A percentile compares a stretch with the other conserved stretches of the same genome.
Evolutionary conservation across 331 rosid species (phyloP).

Genomic region (Rhamnella rubrinervis): DNA sequence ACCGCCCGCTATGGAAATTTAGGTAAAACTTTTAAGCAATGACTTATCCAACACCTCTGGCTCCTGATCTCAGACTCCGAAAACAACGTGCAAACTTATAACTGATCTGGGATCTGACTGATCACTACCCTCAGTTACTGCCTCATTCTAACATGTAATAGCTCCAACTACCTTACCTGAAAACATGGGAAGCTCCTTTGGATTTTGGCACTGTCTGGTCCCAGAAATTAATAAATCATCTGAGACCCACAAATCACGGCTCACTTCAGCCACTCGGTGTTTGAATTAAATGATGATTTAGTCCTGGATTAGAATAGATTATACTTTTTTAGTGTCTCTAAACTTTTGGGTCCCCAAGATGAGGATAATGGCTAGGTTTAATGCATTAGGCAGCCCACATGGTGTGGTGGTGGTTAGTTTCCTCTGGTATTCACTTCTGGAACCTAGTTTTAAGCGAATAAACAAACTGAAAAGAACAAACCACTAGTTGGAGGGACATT

Average conservation of each 20-base stretch:
- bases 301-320: neutral
- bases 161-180: no score
- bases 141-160: no score
- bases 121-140: no score
- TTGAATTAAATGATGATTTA: slow-evolving; percentile 7
- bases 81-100: no score
- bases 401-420: slow-evolving; percentile 4
- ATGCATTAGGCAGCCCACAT: slow-evolving; percentile 9
- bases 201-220: neutral
- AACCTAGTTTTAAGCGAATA: neutral
- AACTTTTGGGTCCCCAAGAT: neutral
- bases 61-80: no score
- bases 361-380: neutral
- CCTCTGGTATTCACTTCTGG: neutral
- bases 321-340: neutral
- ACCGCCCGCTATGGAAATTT: no score
- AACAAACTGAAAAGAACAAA: no score
- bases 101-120: no score
- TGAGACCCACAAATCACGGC: neutral
- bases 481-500: neutral
- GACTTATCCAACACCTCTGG: no score
- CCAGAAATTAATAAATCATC: neutral
- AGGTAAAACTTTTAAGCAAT: no score
- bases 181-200: no score
- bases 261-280: neutral